Conservation (phyloP, 345 rosid genomes). For the Bruguiera parviflora region DNA sequence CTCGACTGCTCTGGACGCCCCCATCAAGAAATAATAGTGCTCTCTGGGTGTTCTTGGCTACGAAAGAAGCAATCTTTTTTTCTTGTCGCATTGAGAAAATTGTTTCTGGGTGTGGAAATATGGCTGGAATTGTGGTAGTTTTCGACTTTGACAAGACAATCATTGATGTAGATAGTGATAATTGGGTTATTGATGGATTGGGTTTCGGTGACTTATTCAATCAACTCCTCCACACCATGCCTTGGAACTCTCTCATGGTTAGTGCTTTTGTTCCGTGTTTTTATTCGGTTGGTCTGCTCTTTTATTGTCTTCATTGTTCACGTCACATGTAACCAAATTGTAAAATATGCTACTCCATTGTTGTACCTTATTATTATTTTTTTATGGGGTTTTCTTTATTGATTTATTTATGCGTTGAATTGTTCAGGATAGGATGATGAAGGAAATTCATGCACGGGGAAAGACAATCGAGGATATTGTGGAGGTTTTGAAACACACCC, state of each 20-base stretch:
- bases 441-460: slow-evolving; percentile 59
- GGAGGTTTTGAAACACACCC: slow-evolving; percentile 46
- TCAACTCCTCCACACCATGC: slow-evolving; percentile 83
- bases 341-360: too few relatives aligned
- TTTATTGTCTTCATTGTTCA: not conserved
- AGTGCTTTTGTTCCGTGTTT: not conserved
- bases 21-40: not conserved
- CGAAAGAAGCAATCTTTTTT: not conserved
- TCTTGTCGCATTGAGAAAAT: not conserved
- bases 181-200: slow-evolving; percentile 72
- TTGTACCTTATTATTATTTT: too few relatives aligned
- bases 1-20: not conserved
- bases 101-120: not conserved
- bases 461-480: slow-evolving; percentile 57
- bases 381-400: not conserved
- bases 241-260: slow-evolving; percentile 91
- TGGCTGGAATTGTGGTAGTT: slow-evolving; percentile 54
- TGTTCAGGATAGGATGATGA: slow-evolving; percentile 76
- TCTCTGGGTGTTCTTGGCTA: not conserved
- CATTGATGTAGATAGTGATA: slow-evolving; percentile 82
- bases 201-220: slow-evolving; percentile 73
- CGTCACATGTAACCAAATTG: not conserved
- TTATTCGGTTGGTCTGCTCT: not conserved
- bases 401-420: not conserved
- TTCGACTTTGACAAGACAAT: slow-evolving; percentile 91